Evolutionary conservation across 2,329 filamentous ascomycete species (phyloP).

Genomic region (Sarocladium strictum): DNA sequence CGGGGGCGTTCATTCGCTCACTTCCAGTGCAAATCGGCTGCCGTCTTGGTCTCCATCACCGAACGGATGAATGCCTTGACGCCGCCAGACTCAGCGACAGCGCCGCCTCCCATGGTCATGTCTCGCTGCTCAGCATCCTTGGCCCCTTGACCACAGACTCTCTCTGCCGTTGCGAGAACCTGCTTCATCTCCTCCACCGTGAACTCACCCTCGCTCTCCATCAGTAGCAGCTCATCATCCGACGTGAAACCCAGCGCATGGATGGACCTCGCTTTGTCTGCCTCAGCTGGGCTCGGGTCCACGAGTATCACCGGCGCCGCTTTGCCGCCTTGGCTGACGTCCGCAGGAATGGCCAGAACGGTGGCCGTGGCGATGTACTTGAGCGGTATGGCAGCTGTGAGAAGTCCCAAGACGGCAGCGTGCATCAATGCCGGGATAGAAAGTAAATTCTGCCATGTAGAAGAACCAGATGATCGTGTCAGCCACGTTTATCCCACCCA

Average conservation of each 20-base stretch:
- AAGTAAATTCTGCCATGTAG: constrained; percentile 58
- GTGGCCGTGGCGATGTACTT: constrained; percentile 64
- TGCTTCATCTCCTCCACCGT: constrained; percentile 69
- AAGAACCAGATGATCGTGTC: constrained; percentile 9
- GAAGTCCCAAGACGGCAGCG: constrained; percentile 67
- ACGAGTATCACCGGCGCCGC: constrained; percentile 35
- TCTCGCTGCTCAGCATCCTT: constrained; percentile 31
- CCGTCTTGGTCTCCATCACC: constrained; percentile 50
- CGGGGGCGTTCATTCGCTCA: constrained; percentile 24
- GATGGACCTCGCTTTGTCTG: constrained; percentile 59
- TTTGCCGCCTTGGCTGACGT: constrained; percentile 26
- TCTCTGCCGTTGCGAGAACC: constrained; percentile 58
- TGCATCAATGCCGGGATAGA: constrained; percentile 80
- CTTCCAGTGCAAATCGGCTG: constrained; percentile 52
- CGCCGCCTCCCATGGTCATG: constrained; percentile 38
- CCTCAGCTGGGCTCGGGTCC: constrained; percentile 58
- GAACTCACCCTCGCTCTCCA: constrained; percentile 78
- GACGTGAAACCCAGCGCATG: constrained; percentile 84
- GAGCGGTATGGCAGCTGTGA: constrained; percentile 79
- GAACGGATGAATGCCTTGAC: constrained; percentile 58
- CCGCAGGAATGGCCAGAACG: constrained; percentile 51
- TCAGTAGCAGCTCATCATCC: constrained; percentile 64
- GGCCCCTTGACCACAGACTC: constrained; percentile 51
- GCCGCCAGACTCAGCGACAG: constrained; percentile 21
- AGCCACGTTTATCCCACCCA: constrained; percentile 12